Conservation (phyloP, 2,329 filamentous ascomycete species). For the Pseudogymnoascus sp. region DNA sequence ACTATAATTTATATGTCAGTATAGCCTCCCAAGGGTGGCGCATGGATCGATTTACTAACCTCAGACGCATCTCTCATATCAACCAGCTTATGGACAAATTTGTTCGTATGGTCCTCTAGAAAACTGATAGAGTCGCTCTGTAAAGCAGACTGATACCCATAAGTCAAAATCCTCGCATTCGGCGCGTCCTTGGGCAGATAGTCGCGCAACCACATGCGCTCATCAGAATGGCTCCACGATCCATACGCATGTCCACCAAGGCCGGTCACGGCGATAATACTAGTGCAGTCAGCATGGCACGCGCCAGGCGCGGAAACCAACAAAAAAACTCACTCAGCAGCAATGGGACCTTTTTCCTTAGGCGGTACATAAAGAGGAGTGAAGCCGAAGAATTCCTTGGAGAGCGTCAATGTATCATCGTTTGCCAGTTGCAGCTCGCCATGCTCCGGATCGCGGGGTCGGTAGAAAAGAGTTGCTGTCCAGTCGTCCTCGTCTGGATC, state of each 20-base stretch:
- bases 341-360: background rate
- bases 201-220: constrained; percentile 12
- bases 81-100: constrained; percentile 4
- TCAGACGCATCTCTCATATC: constrained; percentile 7
- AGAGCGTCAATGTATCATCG: background rate
- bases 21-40: background rate
- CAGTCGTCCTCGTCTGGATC: background rate
- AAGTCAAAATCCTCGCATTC: constrained; percentile 11
- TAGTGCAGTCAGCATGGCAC: background rate
- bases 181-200: constrained; percentile 4
- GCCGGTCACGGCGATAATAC: constrained; percentile 13
- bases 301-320: background rate
- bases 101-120: background rate
- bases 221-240: constrained; percentile 1
- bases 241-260: constrained; percentile 12
- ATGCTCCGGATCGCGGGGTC: background rate
- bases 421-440: background rate
- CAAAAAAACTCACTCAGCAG: background rate
- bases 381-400: background rate
- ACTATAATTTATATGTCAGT: background rate
- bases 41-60: background rate
- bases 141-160: constrained; percentile 11
- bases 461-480: constrained; percentile 3
- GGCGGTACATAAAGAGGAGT: background rate
- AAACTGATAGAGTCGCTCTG: constrained; percentile 5